A percentile compares a stretch with the other conserved stretches of the same genome.
Evolutionary conservation across 2,329 filamentous ascomycete genomes (phyloP).

Genomic region (Penicillium sp.): DNA sequence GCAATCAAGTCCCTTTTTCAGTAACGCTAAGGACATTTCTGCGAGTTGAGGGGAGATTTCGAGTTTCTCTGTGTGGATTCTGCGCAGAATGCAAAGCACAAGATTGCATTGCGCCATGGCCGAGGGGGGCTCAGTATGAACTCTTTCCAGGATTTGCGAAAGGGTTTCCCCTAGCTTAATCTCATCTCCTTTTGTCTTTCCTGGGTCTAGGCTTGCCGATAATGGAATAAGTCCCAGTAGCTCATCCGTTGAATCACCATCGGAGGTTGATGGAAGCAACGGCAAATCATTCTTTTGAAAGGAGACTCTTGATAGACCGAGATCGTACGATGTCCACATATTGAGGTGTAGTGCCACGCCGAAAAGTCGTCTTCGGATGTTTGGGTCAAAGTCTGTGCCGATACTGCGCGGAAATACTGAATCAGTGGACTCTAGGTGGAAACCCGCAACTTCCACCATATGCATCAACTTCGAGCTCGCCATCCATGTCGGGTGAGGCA

Average conservation of each 20-base stretch:
- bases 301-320: slow-evolving; percentile 54
- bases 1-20: slow-evolving; percentile 45
- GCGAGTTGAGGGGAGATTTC: slow-evolving; percentile 43
- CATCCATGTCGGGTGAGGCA: slow-evolving; percentile 50
- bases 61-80: slow-evolving; percentile 51
- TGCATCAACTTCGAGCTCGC: slow-evolving; percentile 43
- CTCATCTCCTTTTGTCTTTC: slow-evolving; percentile 41
- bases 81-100: slow-evolving; percentile 54
- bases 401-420: slow-evolving; percentile 15
- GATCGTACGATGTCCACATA: slow-evolving; percentile 59
- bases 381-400: slow-evolving; percentile 24
- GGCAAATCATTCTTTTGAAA: slow-evolving; percentile 42
- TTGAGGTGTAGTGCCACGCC: slow-evolving; percentile 58
- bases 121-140: slow-evolving; percentile 46
- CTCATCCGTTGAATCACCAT: slow-evolving; percentile 51
- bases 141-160: slow-evolving; percentile 38
- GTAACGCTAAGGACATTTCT: slow-evolving; percentile 48
- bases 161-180: slow-evolving; percentile 47
- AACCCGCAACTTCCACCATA: slow-evolving; percentile 52
- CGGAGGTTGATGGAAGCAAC: slow-evolving; percentile 37
- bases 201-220: slow-evolving; percentile 55
- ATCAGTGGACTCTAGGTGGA: slow-evolving; percentile 25
- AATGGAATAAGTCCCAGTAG: slow-evolving; percentile 53
- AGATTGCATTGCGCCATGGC: slow-evolving; percentile 56
- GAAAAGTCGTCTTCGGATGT: slow-evolving; percentile 45